Evolutionary conservation across 2,329 filamentous ascomycete genomes (phyloP).

Genomic region (Talaromyces atroroseus): DNA sequence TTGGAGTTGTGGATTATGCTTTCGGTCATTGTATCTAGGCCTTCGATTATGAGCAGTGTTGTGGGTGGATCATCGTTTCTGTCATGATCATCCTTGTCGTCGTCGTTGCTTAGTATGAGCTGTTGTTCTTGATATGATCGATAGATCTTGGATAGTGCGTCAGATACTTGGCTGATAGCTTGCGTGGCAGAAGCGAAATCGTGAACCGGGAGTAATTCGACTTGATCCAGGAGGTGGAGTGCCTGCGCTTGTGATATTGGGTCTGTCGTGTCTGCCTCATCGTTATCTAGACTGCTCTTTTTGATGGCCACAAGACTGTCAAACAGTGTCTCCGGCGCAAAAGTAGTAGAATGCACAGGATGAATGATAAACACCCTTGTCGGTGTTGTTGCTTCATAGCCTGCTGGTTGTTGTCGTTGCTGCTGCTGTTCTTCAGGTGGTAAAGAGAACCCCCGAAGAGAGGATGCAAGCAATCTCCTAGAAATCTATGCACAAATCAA

Average conservation of each 20-base stretch:
- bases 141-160: slow-evolving; percentile 19
- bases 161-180: slow-evolving; percentile 28
- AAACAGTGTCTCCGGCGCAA: slow-evolving; percentile 28
- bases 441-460: background rate
- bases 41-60: slow-evolving; percentile 29
- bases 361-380: slow-evolving; percentile 31
- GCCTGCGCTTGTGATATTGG: slow-evolving; percentile 22
- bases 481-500: background rate
- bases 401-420: background rate
- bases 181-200: slow-evolving; percentile 25
- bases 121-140: slow-evolving; percentile 1
- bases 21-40: slow-evolving; percentile 33
- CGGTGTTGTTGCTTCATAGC: background rate
- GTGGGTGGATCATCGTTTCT: background rate
- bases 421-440: background rate
- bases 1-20: slow-evolving; percentile 35
- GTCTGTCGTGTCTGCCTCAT: background rate
- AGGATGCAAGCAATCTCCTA: slow-evolving; percentile 1
- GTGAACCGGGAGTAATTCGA: slow-evolving; percentile 30
- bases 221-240: slow-evolving; percentile 26
- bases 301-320: slow-evolving; percentile 19
- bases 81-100: background rate
- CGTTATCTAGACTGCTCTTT: slow-evolving; percentile 1
- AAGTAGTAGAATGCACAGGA: slow-evolving; percentile 24
- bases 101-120: background rate